These are phyloP conservation scores for Spencermartinsiella ligniputridi DNA, from an alignment of 1,139 yeast species.

Conservation along the genomic window DNA sequence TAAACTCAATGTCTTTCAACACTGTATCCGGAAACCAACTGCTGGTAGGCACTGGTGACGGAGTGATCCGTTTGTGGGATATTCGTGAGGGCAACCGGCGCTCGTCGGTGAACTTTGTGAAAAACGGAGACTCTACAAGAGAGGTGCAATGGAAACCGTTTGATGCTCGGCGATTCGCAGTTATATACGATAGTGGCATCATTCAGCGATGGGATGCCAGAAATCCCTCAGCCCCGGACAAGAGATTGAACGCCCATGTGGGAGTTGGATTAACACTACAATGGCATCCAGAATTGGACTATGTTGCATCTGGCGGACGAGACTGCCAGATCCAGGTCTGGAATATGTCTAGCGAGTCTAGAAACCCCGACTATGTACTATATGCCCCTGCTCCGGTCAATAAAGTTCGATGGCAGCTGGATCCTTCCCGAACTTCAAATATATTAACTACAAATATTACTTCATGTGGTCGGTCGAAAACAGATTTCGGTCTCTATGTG, in stretches of 20 bases:
- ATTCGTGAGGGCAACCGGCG: constrained; percentile 49
- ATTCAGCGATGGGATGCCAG: constrained; percentile 82
- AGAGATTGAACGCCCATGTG: constrained; percentile 80
- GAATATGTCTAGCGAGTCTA: constrained; percentile 50
- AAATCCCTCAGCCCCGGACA: constrained; percentile 44
- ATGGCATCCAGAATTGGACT: constrained; percentile 83
- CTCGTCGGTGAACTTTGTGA: constrained; percentile 47
- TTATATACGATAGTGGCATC: constrained; percentile 88
- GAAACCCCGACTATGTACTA: constrained; percentile 65
- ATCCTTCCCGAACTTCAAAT: constrained; percentile 16
- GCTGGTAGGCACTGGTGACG: constrained; percentile 89
- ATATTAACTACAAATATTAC: constrained; percentile 51
- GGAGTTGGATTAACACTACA: constrained; percentile 87
- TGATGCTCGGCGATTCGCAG: constrained; percentile 48
- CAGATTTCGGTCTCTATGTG: constrained; percentile 67
- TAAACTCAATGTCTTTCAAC: constrained; percentile 73
- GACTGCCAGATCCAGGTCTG: constrained; percentile 81
- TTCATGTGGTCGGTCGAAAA: constrained; percentile 62
- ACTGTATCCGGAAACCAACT: constrained; percentile 54
- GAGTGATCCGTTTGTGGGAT: constrained; percentile 86
- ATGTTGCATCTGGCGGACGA: constrained; percentile 86
- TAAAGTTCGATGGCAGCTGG: constrained; percentile 64
- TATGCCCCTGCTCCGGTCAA: constrained; percentile 73
- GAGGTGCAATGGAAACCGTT: constrained; percentile 39
- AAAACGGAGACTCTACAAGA: constrained; percentile 40